These are phyloP conservation scores for Symbiodinium pilosum DNA, from an alignment of 73 alveolate genomes.

Conservation along the genomic window DNA sequence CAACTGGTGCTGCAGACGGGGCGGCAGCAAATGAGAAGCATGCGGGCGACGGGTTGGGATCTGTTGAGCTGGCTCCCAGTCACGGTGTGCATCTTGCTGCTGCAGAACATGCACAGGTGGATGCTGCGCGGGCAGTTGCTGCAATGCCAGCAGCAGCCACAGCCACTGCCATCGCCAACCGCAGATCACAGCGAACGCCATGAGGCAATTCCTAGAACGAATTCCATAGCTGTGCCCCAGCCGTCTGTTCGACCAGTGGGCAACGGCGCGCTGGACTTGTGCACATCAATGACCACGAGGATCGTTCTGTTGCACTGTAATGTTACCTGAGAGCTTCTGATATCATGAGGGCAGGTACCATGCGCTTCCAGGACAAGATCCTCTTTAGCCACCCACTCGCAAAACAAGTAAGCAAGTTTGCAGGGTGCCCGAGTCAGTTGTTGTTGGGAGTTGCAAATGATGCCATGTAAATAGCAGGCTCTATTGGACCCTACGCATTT, in stretches of 20 bases:
- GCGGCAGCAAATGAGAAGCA: background rate
- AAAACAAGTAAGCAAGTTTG: too few species aligned
- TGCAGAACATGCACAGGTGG: background rate
- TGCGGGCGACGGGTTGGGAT: conserved; percentile 16
- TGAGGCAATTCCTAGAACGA: background rate
- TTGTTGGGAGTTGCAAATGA: background rate
- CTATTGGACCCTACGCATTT: background rate
- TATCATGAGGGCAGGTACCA: too few species aligned
- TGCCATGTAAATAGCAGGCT: too few species aligned
- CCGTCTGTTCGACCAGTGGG: background rate
- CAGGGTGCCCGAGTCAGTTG: background rate
- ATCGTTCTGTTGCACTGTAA: too few species aligned
- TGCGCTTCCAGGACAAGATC: too few species aligned
- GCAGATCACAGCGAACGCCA: background rate
- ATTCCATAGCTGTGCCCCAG: background rate
- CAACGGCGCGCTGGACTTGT: background rate
- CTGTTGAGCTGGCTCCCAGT: background rate
- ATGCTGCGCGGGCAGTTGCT: background rate
- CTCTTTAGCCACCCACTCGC: too few species aligned
- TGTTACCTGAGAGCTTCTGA: too few species aligned
- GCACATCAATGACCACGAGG: too few species aligned
- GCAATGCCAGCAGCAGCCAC: background rate
- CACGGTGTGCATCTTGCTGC: background rate
- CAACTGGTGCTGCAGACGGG: background rate
- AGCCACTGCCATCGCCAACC: background rate